Conservation (phyloP, 257 asterid genomes). For the Scutellaria barbata region DNA sequence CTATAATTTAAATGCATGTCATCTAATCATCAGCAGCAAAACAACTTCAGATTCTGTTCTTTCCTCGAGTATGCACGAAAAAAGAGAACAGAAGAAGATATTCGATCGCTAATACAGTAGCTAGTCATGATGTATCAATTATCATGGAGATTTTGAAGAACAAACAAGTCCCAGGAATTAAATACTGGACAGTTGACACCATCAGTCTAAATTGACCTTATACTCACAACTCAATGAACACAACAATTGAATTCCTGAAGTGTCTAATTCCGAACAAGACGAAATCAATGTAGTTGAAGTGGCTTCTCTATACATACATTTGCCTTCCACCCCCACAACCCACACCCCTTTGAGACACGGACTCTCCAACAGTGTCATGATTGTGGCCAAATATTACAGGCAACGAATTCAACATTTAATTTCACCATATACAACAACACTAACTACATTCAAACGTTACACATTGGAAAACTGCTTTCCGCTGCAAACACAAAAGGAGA, state of each 20-base stretch:
- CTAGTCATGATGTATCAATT: not conserved
- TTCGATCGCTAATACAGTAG: not conserved
- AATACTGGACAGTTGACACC: conserved; percentile 14
- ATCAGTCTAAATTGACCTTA: conserved; percentile 2
- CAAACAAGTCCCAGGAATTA: not conserved
- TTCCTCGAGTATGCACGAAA: not conserved
- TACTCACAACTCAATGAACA: conserved; percentile 19
- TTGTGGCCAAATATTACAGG: conserved; percentile 5
- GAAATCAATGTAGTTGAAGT: not conserved
- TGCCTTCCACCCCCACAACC: conserved; percentile 5
- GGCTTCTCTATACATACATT: conserved; percentile 23
- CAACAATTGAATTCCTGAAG: conserved; percentile 3
- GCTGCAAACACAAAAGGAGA: conserved; percentile 22
- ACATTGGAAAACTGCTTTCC: conserved; percentile 23
- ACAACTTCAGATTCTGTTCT: not conserved
- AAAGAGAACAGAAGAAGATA: conserved; percentile 9
- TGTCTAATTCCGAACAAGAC: conserved; percentile 4
- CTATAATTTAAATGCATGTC: not conserved
- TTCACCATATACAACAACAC: conserved; percentile 7
- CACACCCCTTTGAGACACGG: conserved; percentile 1
- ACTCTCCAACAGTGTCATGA: conserved; percentile 2
- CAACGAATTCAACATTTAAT: not conserved
- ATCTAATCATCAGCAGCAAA: not conserved
- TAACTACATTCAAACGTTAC: not conserved
- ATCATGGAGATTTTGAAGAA: not conserved